Conservation (phyloP, 371 early-diverging fungal genomes). For the Cokeromyces recurvatus region DNA sequence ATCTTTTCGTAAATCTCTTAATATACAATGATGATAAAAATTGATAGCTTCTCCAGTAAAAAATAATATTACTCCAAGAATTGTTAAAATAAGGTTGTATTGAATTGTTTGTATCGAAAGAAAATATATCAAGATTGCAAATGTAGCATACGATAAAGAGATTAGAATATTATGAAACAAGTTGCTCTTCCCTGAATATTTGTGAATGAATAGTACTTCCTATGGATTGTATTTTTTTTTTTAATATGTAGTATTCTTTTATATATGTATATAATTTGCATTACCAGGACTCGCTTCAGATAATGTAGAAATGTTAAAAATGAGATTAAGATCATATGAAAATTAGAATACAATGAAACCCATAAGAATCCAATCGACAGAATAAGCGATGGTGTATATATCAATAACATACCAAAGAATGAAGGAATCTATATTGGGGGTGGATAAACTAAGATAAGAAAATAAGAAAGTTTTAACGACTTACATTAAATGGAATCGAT, state of each 20-base stretch:
- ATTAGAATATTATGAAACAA: conserved; percentile 16
- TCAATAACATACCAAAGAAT: conserved; percentile 30
- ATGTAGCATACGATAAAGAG: conserved; percentile 17
- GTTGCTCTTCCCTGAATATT: conserved; percentile 26
- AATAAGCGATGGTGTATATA: conserved; percentile 21
- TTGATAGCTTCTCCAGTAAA: conserved; percentile 25
- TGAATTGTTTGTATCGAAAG: conserved; percentile 12
- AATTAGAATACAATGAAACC: neutral
- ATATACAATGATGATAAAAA: conserved; percentile 31
- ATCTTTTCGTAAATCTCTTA: conserved; percentile 18
- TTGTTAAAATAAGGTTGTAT: too few species aligned
- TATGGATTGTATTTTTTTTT: neutral
- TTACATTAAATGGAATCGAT: too few species aligned
- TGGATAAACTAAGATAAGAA: neutral
- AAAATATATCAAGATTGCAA: conserved; percentile 1
- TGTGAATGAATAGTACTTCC: conserved; percentile 34
- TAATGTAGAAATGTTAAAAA: conserved; percentile 19
- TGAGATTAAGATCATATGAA: conserved; percentile 2
- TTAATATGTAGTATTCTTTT: neutral
- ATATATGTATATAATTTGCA: too few species aligned
- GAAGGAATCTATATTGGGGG: conserved; percentile 22
- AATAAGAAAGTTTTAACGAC: too few species aligned
- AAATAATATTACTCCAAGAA: conserved; percentile 18
- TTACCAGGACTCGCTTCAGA: conserved; percentile 31
- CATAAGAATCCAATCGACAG: conserved; percentile 5